Conservation (phyloP, 1,139 yeast genomes). For the Geotrichum citri-aurantii region DNA sequence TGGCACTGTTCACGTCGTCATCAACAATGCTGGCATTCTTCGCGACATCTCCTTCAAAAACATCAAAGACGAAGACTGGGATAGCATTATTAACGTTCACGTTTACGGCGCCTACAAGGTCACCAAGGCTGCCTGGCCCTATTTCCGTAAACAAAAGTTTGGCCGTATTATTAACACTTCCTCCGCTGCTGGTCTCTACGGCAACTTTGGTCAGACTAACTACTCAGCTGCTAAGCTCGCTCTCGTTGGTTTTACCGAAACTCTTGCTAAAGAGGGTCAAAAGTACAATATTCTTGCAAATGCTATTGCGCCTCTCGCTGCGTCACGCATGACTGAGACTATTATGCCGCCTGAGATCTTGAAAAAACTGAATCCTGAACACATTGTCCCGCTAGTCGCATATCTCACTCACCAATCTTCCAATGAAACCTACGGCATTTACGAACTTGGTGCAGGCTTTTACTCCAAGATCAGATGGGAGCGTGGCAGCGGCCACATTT, state of each 20-base stretch:
- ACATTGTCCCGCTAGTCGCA: conserved; percentile 84
- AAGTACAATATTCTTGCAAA: conserved; percentile 80
- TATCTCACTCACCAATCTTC: conserved; percentile 67
- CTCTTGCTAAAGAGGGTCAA: conserved; percentile 89
- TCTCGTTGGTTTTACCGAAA: conserved; percentile 85
- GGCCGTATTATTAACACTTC: conserved; percentile 91
- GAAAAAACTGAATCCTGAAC: conserved; percentile 76
- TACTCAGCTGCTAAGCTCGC: conserved; percentile 93
- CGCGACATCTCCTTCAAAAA: conserved; percentile 63
- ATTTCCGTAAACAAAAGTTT: conserved; percentile 72
- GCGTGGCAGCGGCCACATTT: conserved; percentile 77
- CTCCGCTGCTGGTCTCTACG: conserved; percentile 94
- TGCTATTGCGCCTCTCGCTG: conserved; percentile 89
- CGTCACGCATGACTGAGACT: conserved; percentile 92
- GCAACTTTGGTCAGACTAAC: conserved; percentile 95
- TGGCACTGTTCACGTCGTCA: conserved; percentile 83
- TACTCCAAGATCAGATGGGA: conserved; percentile 94
- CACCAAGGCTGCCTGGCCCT: conserved; percentile 90
- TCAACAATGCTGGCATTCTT: conserved; percentile 93
- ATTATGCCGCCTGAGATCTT: conserved; percentile 81
- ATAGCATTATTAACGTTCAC: conserved; percentile 78
- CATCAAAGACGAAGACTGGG: conserved; percentile 77
- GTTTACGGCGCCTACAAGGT: conserved; percentile 82
- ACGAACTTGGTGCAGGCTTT: conserved; percentile 93
- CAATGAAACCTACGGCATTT: conserved; percentile 61